Evolutionary conservation across 2,329 filamentous ascomycete species (phyloP).

Genomic region (Paecilomyces sp.): DNA sequence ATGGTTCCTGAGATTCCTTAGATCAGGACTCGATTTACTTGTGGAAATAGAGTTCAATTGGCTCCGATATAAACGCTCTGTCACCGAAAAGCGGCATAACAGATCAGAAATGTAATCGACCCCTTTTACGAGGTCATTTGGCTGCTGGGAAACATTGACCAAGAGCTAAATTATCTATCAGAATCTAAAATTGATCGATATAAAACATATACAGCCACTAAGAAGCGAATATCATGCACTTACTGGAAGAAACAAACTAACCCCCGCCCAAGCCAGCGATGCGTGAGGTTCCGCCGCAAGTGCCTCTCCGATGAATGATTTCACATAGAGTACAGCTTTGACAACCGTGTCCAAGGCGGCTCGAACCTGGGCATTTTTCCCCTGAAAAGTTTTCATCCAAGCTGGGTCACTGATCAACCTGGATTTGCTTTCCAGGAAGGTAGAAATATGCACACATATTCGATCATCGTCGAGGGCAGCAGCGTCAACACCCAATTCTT

Average conservation of each 20-base stretch:
- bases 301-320: background rate
- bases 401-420: background rate
- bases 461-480: background rate
- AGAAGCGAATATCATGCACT: background rate
- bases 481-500: background rate
- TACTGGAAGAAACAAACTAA: slow-evolving; percentile 4
- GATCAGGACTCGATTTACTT: background rate
- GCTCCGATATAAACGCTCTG: slow-evolving; percentile 3
- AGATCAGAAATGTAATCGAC: slow-evolving; percentile 3
- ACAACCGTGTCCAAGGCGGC: background rate
- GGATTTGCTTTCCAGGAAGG: background rate
- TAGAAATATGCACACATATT: background rate
- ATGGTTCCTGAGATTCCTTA: background rate
- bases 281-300: slow-evolving; percentile 2
- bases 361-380: background rate
- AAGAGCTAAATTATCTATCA: slow-evolving; percentile 1
- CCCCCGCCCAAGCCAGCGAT: slow-evolving; percentile 5
- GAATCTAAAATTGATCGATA: background rate
- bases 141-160: slow-evolving; percentile 5
- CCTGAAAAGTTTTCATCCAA: background rate
- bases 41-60: background rate
- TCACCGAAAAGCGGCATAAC: slow-evolving; percentile 4
- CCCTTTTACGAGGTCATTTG: slow-evolving; percentile 5
- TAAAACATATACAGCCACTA: background rate
- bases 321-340: background rate